These are phyloP conservation scores for Steccherinum ochraceum DNA, from an alignment of 768 basidiomycete genomes.

Conservation along the genomic window DNA sequence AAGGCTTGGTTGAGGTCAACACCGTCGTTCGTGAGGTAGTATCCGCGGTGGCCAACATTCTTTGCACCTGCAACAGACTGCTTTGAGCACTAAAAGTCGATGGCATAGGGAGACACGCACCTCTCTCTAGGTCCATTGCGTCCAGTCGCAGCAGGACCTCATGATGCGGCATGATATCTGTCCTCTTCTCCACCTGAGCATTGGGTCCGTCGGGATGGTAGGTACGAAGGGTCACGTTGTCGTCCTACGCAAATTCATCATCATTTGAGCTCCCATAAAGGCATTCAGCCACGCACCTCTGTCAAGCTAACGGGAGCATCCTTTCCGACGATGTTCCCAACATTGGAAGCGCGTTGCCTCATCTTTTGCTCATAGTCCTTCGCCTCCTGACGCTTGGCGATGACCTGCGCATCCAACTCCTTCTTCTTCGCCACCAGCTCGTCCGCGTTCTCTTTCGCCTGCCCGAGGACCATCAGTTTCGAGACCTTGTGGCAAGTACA, in stretches of 20 bases:
- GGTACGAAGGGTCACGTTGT: slow-evolving; percentile 74
- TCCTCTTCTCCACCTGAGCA: slow-evolving; percentile 63
- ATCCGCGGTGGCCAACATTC: slow-evolving; percentile 92
- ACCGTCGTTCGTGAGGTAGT: slow-evolving; percentile 93
- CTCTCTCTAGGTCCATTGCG: slow-evolving; percentile 95
- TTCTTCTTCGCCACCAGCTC: slow-evolving; percentile 83
- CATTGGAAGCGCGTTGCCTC: slow-evolving; percentile 70
- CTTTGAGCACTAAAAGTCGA: neutral
- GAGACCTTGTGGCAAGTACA: neutral
- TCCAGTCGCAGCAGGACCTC: slow-evolving; percentile 92
- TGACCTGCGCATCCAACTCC: slow-evolving; percentile 75
- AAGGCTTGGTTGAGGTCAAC: slow-evolving; percentile 97
- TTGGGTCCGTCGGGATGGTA: slow-evolving; percentile 83
- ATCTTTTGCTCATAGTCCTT: slow-evolving; percentile 73
- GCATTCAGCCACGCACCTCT: slow-evolving; percentile 51
- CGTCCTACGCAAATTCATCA: slow-evolving; percentile 52
- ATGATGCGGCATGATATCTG: slow-evolving; percentile 91
- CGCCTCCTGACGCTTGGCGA: slow-evolving; percentile 67
- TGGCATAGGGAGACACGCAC: slow-evolving; percentile 31
- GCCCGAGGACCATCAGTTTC: neutral
- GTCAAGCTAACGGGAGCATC: slow-evolving; percentile 79
- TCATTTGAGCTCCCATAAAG: neutral
- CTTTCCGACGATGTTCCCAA: slow-evolving; percentile 92
- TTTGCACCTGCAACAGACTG: slow-evolving; percentile 92
- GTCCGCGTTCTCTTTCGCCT: slow-evolving; percentile 91